Evolutionary conservation across 2,329 filamentous ascomycete species (phyloP), one percentile per base, ranked within the genome.

Genomic region (Cladosporium colombiae): DNA sequence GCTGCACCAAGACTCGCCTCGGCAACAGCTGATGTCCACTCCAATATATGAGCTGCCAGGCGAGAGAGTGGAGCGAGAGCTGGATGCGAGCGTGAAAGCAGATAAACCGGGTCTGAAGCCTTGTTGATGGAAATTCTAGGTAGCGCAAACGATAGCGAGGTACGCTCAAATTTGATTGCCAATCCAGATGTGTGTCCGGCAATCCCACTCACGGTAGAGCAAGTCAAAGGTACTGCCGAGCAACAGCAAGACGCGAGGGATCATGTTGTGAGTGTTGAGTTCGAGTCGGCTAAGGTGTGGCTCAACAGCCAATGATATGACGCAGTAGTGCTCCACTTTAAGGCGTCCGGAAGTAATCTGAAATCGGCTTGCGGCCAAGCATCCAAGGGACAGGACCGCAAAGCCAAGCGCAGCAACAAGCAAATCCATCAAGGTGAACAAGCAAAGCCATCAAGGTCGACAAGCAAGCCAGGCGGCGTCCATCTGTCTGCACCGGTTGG

Each of bases 11-110:
- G 62, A 65, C 35, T 31, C 37, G 18, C 11, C 49, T 33, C 53
- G 23, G 1, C 40, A 52, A n/a, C 53, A 65, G 62, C 62, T 65
- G n/a, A 65, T 65, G 62, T 65, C 62, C 16, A 33, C 35, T 35
- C 62, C 53, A 23, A 40, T 65, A 29, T 58, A 58, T n/a, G 62
- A 65, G 55, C 18, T 65, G 40, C 21, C 44, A 14, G 62, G 33
- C 18, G 53, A 59, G 5, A 52, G 27, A 18, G 53, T 53, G 1
- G 53, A 53, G n/a, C 13, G 31, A 25, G 62, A 65, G 53, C 37
- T 65, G 25, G 62, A 65, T 5, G 50, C 50, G 5, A 23, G 21
- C 18, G 10, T 21, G n/a, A 55, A 55, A 55, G 52, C 27, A n/a
- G 52, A 31, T 11, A 55, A 33, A 55, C 27, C n/a, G 8, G 52